Evolutionary conservation across 2,329 filamentous ascomycete species (phyloP).

Genomic region (Exophiala sideris): DNA sequence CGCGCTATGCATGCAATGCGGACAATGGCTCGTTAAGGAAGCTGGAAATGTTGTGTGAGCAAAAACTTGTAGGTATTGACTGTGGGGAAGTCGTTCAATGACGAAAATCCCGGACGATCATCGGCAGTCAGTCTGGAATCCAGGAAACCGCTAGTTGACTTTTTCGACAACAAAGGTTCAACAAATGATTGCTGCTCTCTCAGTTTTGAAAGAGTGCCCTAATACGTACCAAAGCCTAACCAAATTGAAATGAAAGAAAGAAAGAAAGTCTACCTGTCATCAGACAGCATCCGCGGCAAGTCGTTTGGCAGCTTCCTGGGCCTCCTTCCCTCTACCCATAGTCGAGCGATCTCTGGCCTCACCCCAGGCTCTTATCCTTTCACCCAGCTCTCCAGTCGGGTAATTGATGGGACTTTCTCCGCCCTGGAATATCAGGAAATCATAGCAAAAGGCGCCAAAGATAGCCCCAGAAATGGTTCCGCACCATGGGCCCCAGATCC

Average conservation of each 20-base stretch:
- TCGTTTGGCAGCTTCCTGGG: background rate
- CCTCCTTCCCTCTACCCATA: background rate
- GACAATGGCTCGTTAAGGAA: background rate
- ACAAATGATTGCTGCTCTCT: no score
- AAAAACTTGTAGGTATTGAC: background rate
- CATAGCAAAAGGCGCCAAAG: slow-evolving; percentile 35
- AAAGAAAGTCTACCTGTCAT: no score
- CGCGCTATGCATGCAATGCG: background rate
- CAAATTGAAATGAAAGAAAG: no score
- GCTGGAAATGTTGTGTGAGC: background rate
- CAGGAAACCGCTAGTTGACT: no score
- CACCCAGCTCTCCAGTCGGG: background rate
- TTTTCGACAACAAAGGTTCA: no score
- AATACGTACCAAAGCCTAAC: no score
- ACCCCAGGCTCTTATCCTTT: background rate
- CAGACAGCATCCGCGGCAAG: no score
- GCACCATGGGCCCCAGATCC: slow-evolving; percentile 37
- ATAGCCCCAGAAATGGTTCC: slow-evolving; percentile 35
- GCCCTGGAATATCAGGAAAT: slow-evolving; percentile 39
- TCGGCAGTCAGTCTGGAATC: background rate
- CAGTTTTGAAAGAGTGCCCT: no score
- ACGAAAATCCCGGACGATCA: background rate
- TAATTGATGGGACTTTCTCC: slow-evolving; percentile 30
- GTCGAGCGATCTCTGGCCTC: background rate
- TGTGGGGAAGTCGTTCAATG: background rate